A percentile compares a stretch with the other conserved stretches of the same genome.
These are phyloP conservation scores for Plasmodium coatneyi DNA, from an alignment of 169 alveolate genomes.

Conservation along the genomic window DNA sequence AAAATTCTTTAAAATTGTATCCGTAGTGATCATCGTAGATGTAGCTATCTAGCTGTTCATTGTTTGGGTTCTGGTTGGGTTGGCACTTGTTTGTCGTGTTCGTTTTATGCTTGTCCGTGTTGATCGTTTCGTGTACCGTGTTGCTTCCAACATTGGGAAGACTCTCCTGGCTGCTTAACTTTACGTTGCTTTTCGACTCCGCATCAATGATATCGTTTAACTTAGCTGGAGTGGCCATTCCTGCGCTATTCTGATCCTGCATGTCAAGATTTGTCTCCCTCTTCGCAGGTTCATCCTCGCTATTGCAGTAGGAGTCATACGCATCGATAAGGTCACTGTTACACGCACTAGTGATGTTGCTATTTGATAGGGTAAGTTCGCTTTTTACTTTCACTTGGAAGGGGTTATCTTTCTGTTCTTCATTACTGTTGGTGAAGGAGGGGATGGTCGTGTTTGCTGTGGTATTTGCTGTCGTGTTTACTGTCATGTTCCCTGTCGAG, in stretches of 20 bases:
- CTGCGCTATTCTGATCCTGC: background rate
- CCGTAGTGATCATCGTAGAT: conserved; percentile 65
- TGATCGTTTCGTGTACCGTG: background rate
- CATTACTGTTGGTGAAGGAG: background rate
- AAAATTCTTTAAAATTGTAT: conserved; percentile 50
- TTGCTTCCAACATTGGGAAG: background rate
- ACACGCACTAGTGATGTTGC: background rate
- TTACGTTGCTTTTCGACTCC: background rate
- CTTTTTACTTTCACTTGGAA: background rate
- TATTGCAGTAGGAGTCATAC: background rate
- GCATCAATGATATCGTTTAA: background rate
- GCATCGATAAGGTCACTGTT: background rate
- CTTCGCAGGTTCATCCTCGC: background rate
- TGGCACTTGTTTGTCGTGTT: background rate
- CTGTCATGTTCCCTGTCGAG: too few species aligned
- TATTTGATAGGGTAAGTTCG: background rate
- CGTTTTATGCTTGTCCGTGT: background rate
- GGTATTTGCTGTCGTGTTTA: too few species aligned
- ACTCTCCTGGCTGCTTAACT: background rate
- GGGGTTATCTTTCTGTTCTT: background rate
- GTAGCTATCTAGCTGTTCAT: background rate
- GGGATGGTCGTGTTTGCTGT: background rate
- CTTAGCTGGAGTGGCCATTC: background rate
- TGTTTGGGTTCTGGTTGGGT: background rate
- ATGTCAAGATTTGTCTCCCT: background rate